Evolutionary conservation across 2,329 filamentous ascomycete genomes (phyloP).

Genomic region (Fusarium cyanostomum): DNA sequence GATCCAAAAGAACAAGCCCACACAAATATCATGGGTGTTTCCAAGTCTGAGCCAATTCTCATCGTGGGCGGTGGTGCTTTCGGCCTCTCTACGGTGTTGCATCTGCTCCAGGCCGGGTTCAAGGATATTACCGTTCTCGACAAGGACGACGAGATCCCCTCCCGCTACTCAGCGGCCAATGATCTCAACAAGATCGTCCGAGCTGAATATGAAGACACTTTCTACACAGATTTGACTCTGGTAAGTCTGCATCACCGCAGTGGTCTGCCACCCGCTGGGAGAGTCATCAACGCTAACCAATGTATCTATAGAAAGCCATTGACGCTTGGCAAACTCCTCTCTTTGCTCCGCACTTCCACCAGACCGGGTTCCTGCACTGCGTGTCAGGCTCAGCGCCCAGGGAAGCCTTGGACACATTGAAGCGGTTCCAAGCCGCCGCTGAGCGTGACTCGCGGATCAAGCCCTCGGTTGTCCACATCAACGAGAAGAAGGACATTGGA

Average conservation of each 20-base stretch:
- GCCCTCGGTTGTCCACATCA: conserved; percentile 51
- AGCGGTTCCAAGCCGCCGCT: conserved; percentile 53
- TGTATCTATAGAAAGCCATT: conserved; percentile 54
- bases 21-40: conserved; percentile 28
- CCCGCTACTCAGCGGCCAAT: conserved; percentile 62
- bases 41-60: conserved; percentile 44
- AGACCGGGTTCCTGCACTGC: conserved; percentile 56
- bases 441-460: conserved; percentile 52
- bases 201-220: conserved; percentile 66
- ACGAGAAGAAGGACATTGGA: conserved; percentile 51
- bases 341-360: conserved; percentile 61
- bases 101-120: conserved; percentile 56
- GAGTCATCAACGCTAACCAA: neutral
- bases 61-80: conserved; percentile 59
- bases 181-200: conserved; percentile 71
- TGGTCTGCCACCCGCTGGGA: too few relatives aligned
- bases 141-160: conserved; percentile 51
- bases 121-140: conserved; percentile 60
- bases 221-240: conserved; percentile 64
- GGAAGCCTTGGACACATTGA: conserved; percentile 58
- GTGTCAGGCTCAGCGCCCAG: conserved; percentile 57
- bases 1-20: neutral
- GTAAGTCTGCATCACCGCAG: conserved; percentile 44
- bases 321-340: conserved; percentile 61
- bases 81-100: conserved; percentile 60